Conservation (phyloP, 306 rosid genomes). For the Sechiopsis laciniata region DNA sequence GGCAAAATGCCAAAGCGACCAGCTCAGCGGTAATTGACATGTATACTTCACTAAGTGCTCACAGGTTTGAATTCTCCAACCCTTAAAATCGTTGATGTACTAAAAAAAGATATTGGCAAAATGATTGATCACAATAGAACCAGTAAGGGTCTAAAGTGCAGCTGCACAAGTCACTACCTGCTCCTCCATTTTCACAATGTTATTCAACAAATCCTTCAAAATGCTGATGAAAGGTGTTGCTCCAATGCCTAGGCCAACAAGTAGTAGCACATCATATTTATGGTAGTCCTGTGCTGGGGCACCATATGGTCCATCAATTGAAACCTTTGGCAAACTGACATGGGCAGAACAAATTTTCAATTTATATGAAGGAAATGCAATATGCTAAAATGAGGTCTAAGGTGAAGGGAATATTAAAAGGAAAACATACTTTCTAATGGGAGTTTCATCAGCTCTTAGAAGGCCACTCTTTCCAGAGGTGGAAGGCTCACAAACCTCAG, state of each 20-base stretch:
- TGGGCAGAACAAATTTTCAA: constrained; percentile 16
- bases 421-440: constrained; percentile 59
- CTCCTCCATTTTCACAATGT: constrained; percentile 88
- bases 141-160: background rate
- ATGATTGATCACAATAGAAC: background rate
- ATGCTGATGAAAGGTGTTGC: constrained; percentile 99
- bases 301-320: constrained; percentile 96
- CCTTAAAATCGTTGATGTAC: too few species aligned
- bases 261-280: constrained; percentile 84
- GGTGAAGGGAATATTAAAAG: background rate
- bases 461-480: constrained; percentile 93
- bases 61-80: too few species aligned
- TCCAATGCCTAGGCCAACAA: constrained; percentile 95
- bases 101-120: constrained; percentile 5
- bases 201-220: constrained; percentile 85
- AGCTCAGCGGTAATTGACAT: too few species aligned
- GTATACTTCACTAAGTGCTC: too few species aligned
- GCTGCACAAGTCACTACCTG: constrained; percentile 39
- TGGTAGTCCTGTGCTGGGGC: constrained; percentile 93
- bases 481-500: constrained; percentile 88
- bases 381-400: background rate
- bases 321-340: constrained; percentile 81
- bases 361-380: constrained; percentile 17
- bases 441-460: constrained; percentile 93
- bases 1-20: too few species aligned